Conservation (phyloP, 75 land plant genomes). For the Pinus albicaulis region DNA sequence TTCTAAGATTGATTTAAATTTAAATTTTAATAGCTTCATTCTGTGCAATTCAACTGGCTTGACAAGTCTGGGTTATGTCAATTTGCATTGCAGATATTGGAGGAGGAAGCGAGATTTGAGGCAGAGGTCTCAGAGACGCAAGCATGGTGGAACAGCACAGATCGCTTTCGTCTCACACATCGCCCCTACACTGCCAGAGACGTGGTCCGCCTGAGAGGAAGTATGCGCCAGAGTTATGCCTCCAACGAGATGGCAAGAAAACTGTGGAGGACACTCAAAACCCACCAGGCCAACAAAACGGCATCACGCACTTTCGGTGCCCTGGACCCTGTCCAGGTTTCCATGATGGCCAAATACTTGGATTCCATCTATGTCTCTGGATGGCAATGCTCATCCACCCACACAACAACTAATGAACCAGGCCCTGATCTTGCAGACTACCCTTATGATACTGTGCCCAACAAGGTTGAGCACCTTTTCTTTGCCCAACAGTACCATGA, state of each 20-base stretch:
- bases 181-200: slow-evolving; percentile 87
- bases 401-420: slow-evolving; percentile 83
- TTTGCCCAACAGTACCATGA: slow-evolving; percentile 93
- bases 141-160: slow-evolving; percentile 74
- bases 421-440: slow-evolving; percentile 97
- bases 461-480: slow-evolving; percentile 93
- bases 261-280: slow-evolving; percentile 77
- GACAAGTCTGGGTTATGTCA: neutral
- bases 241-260: slow-evolving; percentile 81
- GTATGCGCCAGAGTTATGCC: slow-evolving; percentile 55
- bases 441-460: slow-evolving; percentile 94
- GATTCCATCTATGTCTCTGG: slow-evolving; percentile 86
- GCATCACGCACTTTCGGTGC: slow-evolving; percentile 92
- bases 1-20: neutral
- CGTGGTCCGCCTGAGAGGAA: slow-evolving; percentile 75
- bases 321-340: slow-evolving; percentile 89
- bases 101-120: slow-evolving; percentile 81
- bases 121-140: slow-evolving; percentile 79
- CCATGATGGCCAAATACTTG: slow-evolving; percentile 90
- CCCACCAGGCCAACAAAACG: slow-evolving; percentile 72
- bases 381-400: slow-evolving; percentile 93
- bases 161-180: slow-evolving; percentile 65
- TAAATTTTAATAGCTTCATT: neutral
- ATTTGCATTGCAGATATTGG: slow-evolving; percentile 39
- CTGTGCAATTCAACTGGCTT: neutral